These are phyloP conservation scores for Suaeda aralocaspica DNA, from an alignment of 148 eudicot genomes.

Conservation along the genomic window DNA sequence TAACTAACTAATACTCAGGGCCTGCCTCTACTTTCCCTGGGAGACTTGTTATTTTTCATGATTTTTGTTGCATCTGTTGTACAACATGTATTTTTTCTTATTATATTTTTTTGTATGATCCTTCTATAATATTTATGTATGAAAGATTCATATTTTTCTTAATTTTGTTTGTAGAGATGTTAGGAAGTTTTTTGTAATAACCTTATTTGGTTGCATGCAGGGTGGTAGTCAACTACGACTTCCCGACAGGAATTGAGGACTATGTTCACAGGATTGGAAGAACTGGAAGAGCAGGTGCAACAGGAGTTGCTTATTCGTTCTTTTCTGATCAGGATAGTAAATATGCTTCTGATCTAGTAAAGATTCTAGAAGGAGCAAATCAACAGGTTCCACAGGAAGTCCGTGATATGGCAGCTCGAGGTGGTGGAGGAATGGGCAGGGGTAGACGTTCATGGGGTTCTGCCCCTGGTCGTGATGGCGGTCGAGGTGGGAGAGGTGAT, in stretches of 20 bases:
- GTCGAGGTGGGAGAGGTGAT: constrained; percentile 48
- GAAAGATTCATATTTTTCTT: too few relatives aligned
- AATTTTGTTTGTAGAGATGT: too few relatives aligned
- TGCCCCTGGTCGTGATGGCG: constrained; percentile 49
- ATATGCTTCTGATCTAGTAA: constrained; percentile 83
- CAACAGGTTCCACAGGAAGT: constrained; percentile 79
- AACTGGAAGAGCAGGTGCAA: constrained; percentile 99
- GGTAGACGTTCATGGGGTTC: constrained; percentile 40
- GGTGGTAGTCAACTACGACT: constrained; percentile 91
- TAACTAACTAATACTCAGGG: too few relatives aligned
- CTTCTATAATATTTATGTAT: too few relatives aligned
- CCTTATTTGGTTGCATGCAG: constrained; percentile 34
- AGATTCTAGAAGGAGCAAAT: constrained; percentile 84
- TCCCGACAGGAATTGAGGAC: constrained; percentile 92
- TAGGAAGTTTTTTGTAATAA: background rate
- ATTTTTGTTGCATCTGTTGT: too few relatives aligned
- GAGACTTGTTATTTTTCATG: too few relatives aligned
- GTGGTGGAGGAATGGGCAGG: constrained; percentile 74
- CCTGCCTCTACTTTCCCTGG: too few relatives aligned
- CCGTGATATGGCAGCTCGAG: constrained; percentile 83
- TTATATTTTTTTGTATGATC: too few relatives aligned
- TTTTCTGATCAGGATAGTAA: constrained; percentile 73
- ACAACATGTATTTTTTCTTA: too few relatives aligned
- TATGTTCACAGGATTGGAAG: constrained; percentile 98
- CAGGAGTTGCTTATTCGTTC: constrained; percentile 81